A percentile compares a stretch with the other conserved stretches of the same genome.
These are phyloP conservation scores for Suillus paluster DNA, from an alignment of 768 basidiomycete species.

Conservation along the genomic window DNA sequence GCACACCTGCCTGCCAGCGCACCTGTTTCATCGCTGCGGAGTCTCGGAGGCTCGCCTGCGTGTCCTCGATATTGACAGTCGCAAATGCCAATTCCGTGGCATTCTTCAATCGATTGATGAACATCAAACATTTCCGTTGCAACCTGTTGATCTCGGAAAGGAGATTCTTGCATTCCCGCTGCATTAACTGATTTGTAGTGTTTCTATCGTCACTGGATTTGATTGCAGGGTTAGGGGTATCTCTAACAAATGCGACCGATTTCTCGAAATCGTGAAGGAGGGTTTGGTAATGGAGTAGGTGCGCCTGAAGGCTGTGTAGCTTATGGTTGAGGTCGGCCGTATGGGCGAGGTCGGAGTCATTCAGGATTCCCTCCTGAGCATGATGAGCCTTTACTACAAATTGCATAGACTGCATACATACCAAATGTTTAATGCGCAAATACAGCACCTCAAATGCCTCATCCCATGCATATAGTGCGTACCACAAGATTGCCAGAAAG, in stretches of 20 bases:
- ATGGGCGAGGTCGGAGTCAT: constrained; percentile 46
- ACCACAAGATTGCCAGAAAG: constrained; percentile 52
- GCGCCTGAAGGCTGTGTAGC: constrained; percentile 55
- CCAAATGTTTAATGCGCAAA: constrained; percentile 50
- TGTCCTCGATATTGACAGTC: constrained; percentile 63
- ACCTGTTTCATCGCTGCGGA: constrained; percentile 45
- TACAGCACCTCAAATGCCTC: constrained; percentile 53
- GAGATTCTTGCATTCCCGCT: constrained; percentile 24
- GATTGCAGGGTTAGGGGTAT: constrained; percentile 49
- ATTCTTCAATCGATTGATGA: constrained; percentile 35
- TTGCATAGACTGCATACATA: constrained; percentile 32
- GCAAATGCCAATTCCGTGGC: constrained; percentile 52
- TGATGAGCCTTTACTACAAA: neutral
- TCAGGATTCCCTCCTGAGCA: constrained; percentile 20
- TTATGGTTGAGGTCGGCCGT: constrained; percentile 52
- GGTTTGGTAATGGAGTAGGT: constrained; percentile 52
- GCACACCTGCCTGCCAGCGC: neutral
- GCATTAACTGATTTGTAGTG: constrained; percentile 11
- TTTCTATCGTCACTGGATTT: constrained; percentile 17
- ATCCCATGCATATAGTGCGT: constrained; percentile 58
- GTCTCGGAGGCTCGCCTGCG: constrained; percentile 46
- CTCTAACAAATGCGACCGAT: constrained; percentile 45
- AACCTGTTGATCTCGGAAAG: constrained; percentile 50
- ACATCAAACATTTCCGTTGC: constrained; percentile 30
- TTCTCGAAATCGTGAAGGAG: constrained; percentile 54